phyloP scores from a whole-genome alignment of 1,284 basidiomycete species.

The Anthracocystis setariae region DNA sequence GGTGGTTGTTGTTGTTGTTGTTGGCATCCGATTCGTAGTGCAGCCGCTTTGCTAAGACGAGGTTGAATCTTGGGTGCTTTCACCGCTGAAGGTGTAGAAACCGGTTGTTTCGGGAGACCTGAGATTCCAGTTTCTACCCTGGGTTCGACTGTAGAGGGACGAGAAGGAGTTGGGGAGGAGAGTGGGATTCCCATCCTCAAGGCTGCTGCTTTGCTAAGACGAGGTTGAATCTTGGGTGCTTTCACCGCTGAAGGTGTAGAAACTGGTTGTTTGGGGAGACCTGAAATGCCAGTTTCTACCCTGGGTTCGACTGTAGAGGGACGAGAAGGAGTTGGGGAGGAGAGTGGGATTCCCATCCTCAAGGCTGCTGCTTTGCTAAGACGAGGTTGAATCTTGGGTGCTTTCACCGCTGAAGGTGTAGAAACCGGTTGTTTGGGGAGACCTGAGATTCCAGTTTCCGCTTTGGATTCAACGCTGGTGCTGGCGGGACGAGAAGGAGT shows the following conservation, averaged over 20 bases:
- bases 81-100: conserved; percentile 4
- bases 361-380: conserved; percentile 76
- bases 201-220: conserved; percentile 19
- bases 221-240: conserved; percentile 8
- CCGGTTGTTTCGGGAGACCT: not conserved
- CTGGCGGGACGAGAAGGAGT: too few relatives aligned
- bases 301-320: too few relatives aligned
- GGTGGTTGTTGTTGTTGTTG: too few relatives aligned
- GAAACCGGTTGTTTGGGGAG: not conserved
- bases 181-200: conserved; percentile 12
- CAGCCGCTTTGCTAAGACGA: conserved; percentile 19
- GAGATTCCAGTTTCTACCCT: too few relatives aligned
- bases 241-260: conserved; percentile 5
- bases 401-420: too few relatives aligned
- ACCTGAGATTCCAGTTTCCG: conserved; percentile 6
- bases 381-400: too few relatives aligned
- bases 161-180: too few relatives aligned
- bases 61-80: conserved; percentile 11
- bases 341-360: conserved; percentile 14
- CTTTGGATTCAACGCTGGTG: too few relatives aligned
- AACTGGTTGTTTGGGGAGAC: conserved; percentile 1
- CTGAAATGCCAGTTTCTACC: not conserved
- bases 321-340: too few relatives aligned
- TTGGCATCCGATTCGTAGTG: conserved; percentile 10
- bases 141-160: too few relatives aligned